Evolutionary conservation across 2,329 filamentous ascomycete genomes (phyloP).

Genomic region (Moelleriella libera): DNA sequence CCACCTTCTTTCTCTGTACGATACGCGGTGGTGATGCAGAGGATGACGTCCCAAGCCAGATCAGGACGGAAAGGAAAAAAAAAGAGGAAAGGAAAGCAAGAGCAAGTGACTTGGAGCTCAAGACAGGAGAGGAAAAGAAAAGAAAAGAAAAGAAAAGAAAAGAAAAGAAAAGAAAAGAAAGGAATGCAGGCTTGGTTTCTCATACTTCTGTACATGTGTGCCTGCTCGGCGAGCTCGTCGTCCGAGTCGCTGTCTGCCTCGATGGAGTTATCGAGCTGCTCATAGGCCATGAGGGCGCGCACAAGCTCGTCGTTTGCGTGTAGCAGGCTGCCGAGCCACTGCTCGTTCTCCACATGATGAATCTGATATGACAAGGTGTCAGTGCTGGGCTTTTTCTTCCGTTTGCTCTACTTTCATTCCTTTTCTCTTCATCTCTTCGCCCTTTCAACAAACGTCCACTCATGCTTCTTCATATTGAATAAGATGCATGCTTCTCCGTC

Average conservation of each 20-base stretch:
- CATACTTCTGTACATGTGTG: conserved; percentile 48
- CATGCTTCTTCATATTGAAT: no score
- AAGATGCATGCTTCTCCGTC: neutral
- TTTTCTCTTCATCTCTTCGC: no score
- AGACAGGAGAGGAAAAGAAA: no score
- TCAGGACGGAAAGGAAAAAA: neutral
- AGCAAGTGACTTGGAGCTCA: no score
- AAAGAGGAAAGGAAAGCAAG: no score
- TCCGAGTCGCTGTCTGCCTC: conserved; percentile 61
- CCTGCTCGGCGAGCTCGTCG: conserved; percentile 52
- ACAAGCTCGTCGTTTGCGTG: conserved; percentile 96
- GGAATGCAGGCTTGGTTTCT: neutral
- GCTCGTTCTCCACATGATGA: conserved; percentile 77
- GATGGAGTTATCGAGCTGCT: conserved; percentile 80
- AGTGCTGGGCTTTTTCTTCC: no score
- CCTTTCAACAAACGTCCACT: no score
- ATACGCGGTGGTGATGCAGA: no score
- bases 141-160: no score
- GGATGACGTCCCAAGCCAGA: neutral
- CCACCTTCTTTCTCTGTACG: no score
- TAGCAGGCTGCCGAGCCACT: conserved; percentile 81
- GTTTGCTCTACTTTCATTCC: no score
- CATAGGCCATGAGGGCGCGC: conserved; percentile 81
- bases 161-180: no score
- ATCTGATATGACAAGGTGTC: conserved; percentile 35